Percentiles rank a stretch among this genome's conserved stretches.
phyloP scores from a whole-genome alignment of 192 early-diverging fungal genomes.

The Coemansia pectinata region DNA sequence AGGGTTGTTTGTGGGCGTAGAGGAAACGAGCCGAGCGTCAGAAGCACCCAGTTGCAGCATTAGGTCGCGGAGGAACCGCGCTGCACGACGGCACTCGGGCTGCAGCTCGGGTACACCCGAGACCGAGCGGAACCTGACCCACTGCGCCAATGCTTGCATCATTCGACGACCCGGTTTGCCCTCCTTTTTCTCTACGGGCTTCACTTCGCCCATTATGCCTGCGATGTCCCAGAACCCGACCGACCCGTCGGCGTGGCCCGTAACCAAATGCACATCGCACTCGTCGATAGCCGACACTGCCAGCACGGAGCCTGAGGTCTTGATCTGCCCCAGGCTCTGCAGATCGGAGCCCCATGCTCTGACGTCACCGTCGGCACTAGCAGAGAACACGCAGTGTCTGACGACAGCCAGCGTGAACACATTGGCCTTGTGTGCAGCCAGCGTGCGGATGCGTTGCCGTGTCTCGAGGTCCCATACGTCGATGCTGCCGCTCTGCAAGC shows the following conservation, averaged over 20 bases:
- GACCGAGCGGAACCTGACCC: conserved; percentile 69
- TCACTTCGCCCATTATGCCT: neutral
- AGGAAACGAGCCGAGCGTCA: conserved; percentile 61
- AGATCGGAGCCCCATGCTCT: conserved; percentile 69
- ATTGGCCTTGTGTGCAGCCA: conserved; percentile 53
- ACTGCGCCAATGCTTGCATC: conserved; percentile 65
- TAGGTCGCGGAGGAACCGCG: conserved; percentile 69
- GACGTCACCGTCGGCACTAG: conserved; percentile 68
- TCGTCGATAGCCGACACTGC: conserved; percentile 30
- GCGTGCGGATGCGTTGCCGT: conserved; percentile 50
- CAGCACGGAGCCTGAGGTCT: conserved; percentile 59
- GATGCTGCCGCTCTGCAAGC: conserved; percentile 72
- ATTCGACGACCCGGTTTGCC: conserved; percentile 36
- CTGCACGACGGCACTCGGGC: conserved; percentile 71
- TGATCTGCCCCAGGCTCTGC: conserved; percentile 56
- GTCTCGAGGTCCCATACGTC: conserved; percentile 80
- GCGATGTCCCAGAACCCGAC: conserved; percentile 64
- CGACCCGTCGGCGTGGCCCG: conserved; percentile 62
- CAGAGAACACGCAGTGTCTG: conserved; percentile 57
- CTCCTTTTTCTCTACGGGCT: neutral
- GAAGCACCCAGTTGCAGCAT: conserved; percentile 67
- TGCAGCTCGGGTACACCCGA: conserved; percentile 66
- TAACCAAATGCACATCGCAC: conserved; percentile 53
- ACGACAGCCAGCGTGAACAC: conserved; percentile 59
- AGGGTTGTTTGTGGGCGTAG: conserved; percentile 63